Conservation (phyloP, 768 basidiomycete species). For the Lactarius hatsudake region DNA sequence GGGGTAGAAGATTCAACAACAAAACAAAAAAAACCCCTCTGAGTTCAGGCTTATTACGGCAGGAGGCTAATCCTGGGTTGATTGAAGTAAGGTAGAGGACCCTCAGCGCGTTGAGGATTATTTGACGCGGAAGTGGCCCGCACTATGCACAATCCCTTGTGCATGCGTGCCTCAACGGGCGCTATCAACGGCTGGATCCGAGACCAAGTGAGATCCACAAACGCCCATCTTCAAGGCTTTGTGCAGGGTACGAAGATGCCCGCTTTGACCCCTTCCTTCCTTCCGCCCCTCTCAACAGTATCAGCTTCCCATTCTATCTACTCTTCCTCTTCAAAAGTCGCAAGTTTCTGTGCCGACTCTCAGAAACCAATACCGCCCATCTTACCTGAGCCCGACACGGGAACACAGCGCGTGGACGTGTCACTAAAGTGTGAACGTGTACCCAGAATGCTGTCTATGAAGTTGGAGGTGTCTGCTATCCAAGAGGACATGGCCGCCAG, state of each 20-base stretch:
- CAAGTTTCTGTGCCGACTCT: background rate
- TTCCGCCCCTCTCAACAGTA: conserved; percentile 5
- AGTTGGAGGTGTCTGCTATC: conserved; percentile 51
- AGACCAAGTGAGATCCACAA: background rate
- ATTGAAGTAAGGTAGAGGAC: no score
- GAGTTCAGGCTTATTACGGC: no score
- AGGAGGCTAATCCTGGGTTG: no score
- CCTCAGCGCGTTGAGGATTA: no score
- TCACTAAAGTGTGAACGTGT: background rate
- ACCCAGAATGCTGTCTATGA: conserved; percentile 39
- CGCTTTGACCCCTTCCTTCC: conserved; percentile 11
- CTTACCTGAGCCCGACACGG: conserved; percentile 7
- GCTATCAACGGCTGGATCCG: no score
- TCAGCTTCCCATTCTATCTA: background rate
- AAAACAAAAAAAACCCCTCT: no score
- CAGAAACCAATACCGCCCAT: conserved; percentile 2
- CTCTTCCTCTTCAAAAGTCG: conserved; percentile 2
- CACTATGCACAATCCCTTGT: no score
- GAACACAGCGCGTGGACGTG: background rate
- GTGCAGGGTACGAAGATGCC: conserved; percentile 9
- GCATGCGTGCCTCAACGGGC: no score
- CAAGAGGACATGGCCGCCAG: conserved; percentile 59
- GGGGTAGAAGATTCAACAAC: no score
- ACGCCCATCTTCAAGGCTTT: background rate
- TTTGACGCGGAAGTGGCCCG: no score